Conservation (phyloP, 352 stramenopile species). For the Albugo laibachii region DNA sequence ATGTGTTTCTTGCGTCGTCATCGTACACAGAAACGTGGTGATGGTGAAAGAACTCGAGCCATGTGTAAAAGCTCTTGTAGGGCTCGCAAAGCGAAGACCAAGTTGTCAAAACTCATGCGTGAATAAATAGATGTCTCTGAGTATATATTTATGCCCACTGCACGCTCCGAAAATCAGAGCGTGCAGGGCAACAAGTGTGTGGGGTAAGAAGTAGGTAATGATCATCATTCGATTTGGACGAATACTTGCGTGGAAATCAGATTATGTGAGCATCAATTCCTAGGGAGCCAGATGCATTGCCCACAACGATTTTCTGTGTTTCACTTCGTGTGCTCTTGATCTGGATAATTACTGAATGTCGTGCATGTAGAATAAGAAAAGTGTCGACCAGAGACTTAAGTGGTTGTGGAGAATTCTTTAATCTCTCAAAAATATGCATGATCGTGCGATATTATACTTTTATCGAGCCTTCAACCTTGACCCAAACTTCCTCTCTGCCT, state of each 20-base stretch:
- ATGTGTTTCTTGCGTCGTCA: too few species aligned
- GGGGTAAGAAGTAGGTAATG: too few species aligned
- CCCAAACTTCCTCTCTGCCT: conserved; percentile 88
- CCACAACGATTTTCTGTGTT: conserved; percentile 38
- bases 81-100: too few species aligned
- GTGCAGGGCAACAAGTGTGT: too few species aligned
- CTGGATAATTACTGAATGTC: conserved; percentile 79
- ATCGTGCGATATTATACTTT: conserved; percentile 95
- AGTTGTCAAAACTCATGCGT: too few species aligned
- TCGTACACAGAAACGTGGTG: too few species aligned
- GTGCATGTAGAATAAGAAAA: conserved; percentile 87
- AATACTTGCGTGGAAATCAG: conserved; percentile 57
- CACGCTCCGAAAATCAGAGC: too few species aligned
- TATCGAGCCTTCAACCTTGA: conserved; percentile 89
- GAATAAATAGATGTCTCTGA: too few species aligned
- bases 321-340: conserved; percentile 41
- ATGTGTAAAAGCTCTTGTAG: too few species aligned
- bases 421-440: conserved; percentile 84
- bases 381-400: conserved; percentile 94
- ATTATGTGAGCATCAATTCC: conserved; percentile 12
- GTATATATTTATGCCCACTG: too few species aligned
- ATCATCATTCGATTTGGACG: conserved; percentile 44
- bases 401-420: conserved; percentile 89
- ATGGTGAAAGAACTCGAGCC: too few species aligned
- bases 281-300: conserved; percentile 2